Base-by-base conservation (phyloP, 306 rosid species). In the Cucurbita argyrosperma region DNA sequence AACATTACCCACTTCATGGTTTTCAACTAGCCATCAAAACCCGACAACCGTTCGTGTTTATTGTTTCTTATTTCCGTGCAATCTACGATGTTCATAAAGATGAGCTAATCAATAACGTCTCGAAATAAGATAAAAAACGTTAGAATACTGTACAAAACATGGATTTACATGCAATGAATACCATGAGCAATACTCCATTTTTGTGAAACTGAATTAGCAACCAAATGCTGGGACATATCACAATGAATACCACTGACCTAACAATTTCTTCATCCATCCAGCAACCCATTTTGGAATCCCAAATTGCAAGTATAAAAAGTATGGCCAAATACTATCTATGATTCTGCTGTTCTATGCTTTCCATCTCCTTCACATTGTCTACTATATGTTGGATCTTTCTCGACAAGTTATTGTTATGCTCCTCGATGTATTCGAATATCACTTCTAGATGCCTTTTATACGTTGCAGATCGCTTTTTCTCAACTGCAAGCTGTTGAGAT, bases 361-460 rank as follows among this genome's bases (percentile, higher is more conserved):
- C 99, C 78, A 89, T 78, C 79, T 88, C 90, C 82, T 88, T 89
- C 83, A 94, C 97, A 81, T 81, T 89, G 35, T 87, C 91, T 76
- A 94, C 97, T 72, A 89, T 83, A 85, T 89, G 87, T 78, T 89
- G 97, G 78, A 91, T 85, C 92, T 84, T 94, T 82, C 85, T 91
- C 43, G 99, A 88, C 65, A 94, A 84, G 81, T 77, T 87, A 79
- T 87, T 86, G 67, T 94, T 94, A 81, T 88, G 96, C 85, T 94
- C 92, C 18, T 89, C 97, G 13, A 91, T 89, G 76, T 89, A 96
- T 86, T 89, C 97, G 42, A 94, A 91, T 78, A 94, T 77, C 79
- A 89, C 78, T 76, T 94, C 99, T 59, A 94, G 90, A 79, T 91
- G 99, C 82, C 97, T 91, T 85, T 91, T 94, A 80, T 94, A 91